Evolutionary conservation across 441 rosid species (phyloP).

Genomic region (Pelargonium cotyledonis): DNA sequence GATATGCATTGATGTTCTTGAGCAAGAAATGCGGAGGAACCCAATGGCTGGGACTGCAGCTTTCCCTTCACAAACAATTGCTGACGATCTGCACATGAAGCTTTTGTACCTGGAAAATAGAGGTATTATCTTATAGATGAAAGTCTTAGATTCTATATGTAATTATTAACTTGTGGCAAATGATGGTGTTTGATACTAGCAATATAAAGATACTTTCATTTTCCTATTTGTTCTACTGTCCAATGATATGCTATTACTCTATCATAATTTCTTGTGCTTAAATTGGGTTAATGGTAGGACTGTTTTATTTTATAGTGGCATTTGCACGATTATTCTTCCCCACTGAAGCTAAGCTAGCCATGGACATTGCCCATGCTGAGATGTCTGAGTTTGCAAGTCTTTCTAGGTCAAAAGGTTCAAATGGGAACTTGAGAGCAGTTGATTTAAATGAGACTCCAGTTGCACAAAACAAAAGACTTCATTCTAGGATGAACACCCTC

Average conservation of each 20-base stretch:
- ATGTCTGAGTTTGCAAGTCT: conserved; percentile 58
- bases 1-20: conserved; percentile 73
- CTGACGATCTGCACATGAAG: conserved; percentile 73
- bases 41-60: conserved; percentile 44
- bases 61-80: conserved; percentile 29
- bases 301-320: conserved; percentile 43
- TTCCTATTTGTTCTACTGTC: not conserved
- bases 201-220: no score
- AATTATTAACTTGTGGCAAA: not conserved
- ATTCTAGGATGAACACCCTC: conserved; percentile 68
- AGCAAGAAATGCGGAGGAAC: conserved; percentile 63
- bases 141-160: not conserved
- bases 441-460: conserved; percentile 84
- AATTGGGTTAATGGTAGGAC: not conserved
- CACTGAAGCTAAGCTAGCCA: conserved; percentile 85
- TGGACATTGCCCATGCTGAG: conserved; percentile 76
- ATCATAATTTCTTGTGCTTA: not conserved
- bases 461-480: conserved; percentile 59
- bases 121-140: conserved; percentile 41
- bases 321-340: conserved; percentile 81
- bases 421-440: conserved; percentile 63
- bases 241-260: not conserved
- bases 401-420: conserved; percentile 48
- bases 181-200: no score
- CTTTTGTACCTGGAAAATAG: conserved; percentile 73